Percentiles rank a stretch among this genome's conserved stretches.
Evolutionary conservation across 805 yeast genomes (phyloP).

Genomic region (Metschnikowia noctiluminum): DNA sequence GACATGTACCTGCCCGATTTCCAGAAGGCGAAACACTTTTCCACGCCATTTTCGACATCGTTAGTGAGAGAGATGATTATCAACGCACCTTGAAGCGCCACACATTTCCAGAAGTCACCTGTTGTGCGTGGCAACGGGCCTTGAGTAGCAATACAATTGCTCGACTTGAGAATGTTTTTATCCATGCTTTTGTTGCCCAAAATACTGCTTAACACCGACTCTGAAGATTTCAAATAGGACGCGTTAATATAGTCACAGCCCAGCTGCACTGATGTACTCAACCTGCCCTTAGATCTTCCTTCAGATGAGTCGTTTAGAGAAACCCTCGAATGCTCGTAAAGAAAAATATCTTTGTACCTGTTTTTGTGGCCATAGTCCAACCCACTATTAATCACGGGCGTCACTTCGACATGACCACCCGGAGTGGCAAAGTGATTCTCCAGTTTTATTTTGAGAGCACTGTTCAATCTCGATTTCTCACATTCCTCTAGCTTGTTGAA

Average conservation of each 20-base stretch:
- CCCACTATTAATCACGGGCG: constrained; percentile 51
- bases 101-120: constrained; percentile 82
- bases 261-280: constrained; percentile 9
- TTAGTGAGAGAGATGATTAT: constrained; percentile 74
- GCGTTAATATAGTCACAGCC: constrained; percentile 79
- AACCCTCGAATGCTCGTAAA: constrained; percentile 20
- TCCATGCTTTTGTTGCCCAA: constrained; percentile 1
- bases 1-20: constrained; percentile 49
- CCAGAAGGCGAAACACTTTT: constrained; percentile 83
- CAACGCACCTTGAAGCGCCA: constrained; percentile 59
- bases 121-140: constrained; percentile 79
- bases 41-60: constrained; percentile 70
- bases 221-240: constrained; percentile 50
- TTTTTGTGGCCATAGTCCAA: constrained; percentile 21
- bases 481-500: constrained; percentile 65
- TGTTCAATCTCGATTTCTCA: constrained; percentile 64
- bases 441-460: constrained; percentile 8
- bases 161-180: constrained; percentile 8
- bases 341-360: constrained; percentile 20
- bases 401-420: constrained; percentile 16
- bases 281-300: neutral
- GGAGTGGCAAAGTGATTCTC: constrained; percentile 12
- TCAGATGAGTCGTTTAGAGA: constrained; percentile 7
- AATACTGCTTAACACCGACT: neutral
- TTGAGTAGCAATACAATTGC: constrained; percentile 73